Evolutionary conservation across 345 rosid species (phyloP), one percentile per base, ranked within the genome.

Genomic region (Corchorus capsularis): DNA sequence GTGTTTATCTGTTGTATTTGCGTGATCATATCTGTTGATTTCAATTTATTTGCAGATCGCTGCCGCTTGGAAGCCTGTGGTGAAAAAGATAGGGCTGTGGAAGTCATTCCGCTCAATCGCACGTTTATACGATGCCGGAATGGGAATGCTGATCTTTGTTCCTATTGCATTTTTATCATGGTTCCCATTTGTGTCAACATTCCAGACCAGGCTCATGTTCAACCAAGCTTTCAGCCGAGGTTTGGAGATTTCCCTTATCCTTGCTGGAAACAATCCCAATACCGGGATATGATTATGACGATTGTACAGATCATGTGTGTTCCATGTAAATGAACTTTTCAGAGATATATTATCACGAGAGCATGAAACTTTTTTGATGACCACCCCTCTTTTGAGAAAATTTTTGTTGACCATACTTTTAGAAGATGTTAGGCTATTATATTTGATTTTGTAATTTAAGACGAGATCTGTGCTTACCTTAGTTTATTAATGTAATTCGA

Each of bases 141-240:
- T 96, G 98, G 99, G 99, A 64, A 96, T 93, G 96, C 52, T 96
- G 1, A 89, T 96, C 81, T 96, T 96, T 78, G 78, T 96, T 15
- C 97, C 98, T 0, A 77, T 96, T 0, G 96, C 99, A 0, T 82
- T 96, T 11, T 89, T 88, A 50, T 92, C 99, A 2, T 96, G 98
- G 98, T 96, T 96, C 86, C 99, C 99, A 0, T 96, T 96, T 9
- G 87, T 96, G 37, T 93, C 99, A 6, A 96, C 99, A 20, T 96
- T 96, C 88, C 99, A 96, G 76, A 96, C 99, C 2, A 87, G 99
- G 61, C 91, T 96, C 73, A 95, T 95, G 99, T 95, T 88, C 86
- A 95, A 95, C 81, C 98, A 95, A 74, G 99, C 99, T 2, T 95
- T 93, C 84, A 93, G 99, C 83, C 84, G 97, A 16, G 99, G 99